These are phyloP conservation scores for Silene uniflora DNA, from an alignment of 148 eudicot species.

Conservation along the genomic window DNA sequence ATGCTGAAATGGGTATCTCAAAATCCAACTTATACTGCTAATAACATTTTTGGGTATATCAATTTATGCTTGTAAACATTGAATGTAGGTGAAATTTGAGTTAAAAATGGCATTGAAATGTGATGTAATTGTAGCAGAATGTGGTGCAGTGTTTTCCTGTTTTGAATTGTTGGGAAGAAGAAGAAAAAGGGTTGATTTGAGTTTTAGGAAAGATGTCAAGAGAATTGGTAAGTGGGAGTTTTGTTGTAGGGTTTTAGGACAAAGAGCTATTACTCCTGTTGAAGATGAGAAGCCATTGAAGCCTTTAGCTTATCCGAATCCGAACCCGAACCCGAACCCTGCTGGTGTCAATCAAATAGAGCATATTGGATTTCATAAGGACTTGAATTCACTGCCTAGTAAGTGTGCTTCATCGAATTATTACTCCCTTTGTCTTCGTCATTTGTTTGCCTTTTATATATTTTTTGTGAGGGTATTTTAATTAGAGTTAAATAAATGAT, in stretches of 20 bases:
- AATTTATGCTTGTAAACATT: slow-evolving; percentile 16
- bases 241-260: slow-evolving; percentile 29
- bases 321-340: not conserved
- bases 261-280: slow-evolving; percentile 32
- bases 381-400: slow-evolving; percentile 53
- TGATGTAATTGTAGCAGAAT: slow-evolving; percentile 30
- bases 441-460: no score
- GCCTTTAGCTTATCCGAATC: slow-evolving; percentile 11
- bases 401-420: slow-evolving; percentile 19
- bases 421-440: no score
- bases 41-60: slow-evolving; percentile 15
- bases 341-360: slow-evolving; percentile 20
- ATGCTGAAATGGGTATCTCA: slow-evolving; percentile 29
- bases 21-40: slow-evolving; percentile 24
- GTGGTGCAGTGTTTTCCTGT: slow-evolving; percentile 32
- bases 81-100: not conserved
- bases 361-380: slow-evolving; percentile 37
- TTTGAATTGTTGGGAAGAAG: slow-evolving; percentile 30
- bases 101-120: slow-evolving; percentile 39
- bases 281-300: slow-evolving; percentile 42
- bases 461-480: no score
- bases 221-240: slow-evolving; percentile 34
- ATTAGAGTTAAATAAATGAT: no score
- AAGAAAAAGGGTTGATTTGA: slow-evolving; percentile 22
- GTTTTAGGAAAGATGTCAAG: slow-evolving; percentile 26